Evolutionary conservation across 345 rosid genomes (phyloP), one percentile per base, ranked within the genome.

Genomic region (Acer negundo): DNA sequence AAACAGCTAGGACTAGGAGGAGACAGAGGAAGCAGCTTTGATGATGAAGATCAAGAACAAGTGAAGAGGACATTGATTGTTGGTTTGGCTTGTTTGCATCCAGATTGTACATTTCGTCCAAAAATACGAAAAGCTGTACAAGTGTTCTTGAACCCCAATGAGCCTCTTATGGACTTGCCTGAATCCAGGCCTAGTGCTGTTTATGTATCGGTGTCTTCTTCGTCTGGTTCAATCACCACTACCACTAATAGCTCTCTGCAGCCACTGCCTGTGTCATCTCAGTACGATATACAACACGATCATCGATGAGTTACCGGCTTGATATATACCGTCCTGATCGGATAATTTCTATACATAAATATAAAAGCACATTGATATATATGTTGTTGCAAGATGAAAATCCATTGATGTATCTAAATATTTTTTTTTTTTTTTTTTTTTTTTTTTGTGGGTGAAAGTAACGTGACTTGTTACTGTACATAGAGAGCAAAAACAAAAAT

Each of bases 121-220:
- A 87, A 64, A 56, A 75, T 83, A 11, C 75, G 90, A 20, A 87
- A 83, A 68, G 85, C 77, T 19, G 84, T 83, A 47, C 87, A 85
- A 42, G 73, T 85, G 9, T 81, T 87, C 59, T 61, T 82, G 79
- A 80, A 85, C 77, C 81, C 53, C 0, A 69, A 80, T 28, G 88
- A 85, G 72, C 78, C 85, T 74, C n/a, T 75, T 9, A 67, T 84
- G 80, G 83, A 84, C 12, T 31, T 86, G 77, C 82, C 85, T 3
- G 69, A 80, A 49, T 22, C 79, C 9, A 70, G 79, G 63, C 87
- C 87, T 0, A 51, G 19, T 42, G 70, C 79, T 6, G 61, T 84
- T 44, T 68, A 42, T 28, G 73, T 79, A 38, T 56, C 84, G 0
- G 24, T 81, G 19, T 75, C 74, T 72, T 81, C 78, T 74, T 35